Conservation (phyloP, 108 stramenopile genomes). For the Cyclostephanos invisitatus region DNA sequence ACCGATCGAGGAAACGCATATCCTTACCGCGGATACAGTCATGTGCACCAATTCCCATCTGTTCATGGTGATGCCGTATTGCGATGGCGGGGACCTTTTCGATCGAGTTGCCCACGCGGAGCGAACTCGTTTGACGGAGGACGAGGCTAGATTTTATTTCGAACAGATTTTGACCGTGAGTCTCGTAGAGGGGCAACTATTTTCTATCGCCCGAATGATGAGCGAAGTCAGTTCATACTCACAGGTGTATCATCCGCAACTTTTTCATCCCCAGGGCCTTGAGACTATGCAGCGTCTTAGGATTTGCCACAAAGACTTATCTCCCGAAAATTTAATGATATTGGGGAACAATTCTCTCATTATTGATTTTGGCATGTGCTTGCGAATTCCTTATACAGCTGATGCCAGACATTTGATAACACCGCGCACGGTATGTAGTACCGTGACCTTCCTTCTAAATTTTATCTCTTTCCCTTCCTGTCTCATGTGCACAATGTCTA, state of each 20-base stretch:
- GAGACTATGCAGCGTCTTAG: conserved; percentile 64
- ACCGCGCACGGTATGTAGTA: conserved; percentile 12
- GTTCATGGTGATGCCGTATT: conserved; percentile 50
- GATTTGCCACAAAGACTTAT: conserved; percentile 79
- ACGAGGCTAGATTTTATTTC: conserved; percentile 72
- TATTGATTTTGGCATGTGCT: conserved; percentile 85
- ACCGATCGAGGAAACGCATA: conserved; percentile 18
- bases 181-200: background rate
- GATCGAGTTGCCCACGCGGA: conserved; percentile 18
- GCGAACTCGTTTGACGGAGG: conserved; percentile 60
- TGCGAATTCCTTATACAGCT: conserved; percentile 68
- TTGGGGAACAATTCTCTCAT: conserved; percentile 64
- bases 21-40: conserved; percentile 38
- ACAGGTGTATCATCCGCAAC: conserved; percentile 1
- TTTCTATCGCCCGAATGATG: background rate
- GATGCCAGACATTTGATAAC: conserved; percentile 34
- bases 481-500: background rate
- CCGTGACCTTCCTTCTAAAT: background rate
- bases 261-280: conserved; percentile 50
- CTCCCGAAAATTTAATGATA: conserved; percentile 69
- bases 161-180: conserved; percentile 72
- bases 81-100: conserved; percentile 37
- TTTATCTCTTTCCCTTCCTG: background rate
- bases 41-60: conserved; percentile 35
- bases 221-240: background rate